phyloP scores from a whole-genome alignment of 352 stramenopile species.

The Blastocystis sp. region DNA sequence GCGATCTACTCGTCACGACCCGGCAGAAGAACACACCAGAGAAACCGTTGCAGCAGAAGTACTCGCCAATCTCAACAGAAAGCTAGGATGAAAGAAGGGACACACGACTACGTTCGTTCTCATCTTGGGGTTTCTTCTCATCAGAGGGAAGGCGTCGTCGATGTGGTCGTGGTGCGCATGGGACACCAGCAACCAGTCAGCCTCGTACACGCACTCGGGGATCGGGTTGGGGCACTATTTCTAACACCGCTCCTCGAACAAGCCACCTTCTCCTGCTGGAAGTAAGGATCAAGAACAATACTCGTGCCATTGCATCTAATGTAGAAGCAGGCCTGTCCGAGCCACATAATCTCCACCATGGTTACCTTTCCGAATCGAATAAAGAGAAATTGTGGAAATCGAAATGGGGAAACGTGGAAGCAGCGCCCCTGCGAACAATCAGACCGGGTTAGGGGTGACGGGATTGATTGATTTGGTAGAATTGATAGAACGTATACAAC shows the following conservation, averaged over 20 bases:
- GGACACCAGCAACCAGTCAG: conserved; percentile 61
- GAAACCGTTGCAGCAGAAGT: conserved; percentile 72
- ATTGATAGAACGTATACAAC: too few species aligned
- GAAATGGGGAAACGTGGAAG: conserved; percentile 17
- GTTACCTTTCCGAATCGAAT: neutral
- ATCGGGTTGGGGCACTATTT: conserved; percentile 65
- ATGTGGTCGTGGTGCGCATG: conserved; percentile 73
- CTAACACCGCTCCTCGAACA: neutral
- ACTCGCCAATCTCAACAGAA: conserved; percentile 68
- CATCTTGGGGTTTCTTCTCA: conserved; percentile 73
- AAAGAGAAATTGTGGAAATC: neutral
- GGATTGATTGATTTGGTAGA: too few species aligned
- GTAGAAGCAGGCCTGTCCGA: conserved; percentile 73
- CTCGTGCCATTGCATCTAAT: conserved; percentile 67
- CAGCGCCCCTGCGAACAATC: too few species aligned
- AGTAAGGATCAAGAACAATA: conserved; percentile 71
- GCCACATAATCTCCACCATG: conserved; percentile 74
- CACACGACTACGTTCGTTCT: conserved; percentile 39
- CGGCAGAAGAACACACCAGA: neutral
- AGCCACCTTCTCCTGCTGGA: conserved; percentile 69
- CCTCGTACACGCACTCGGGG: conserved; percentile 67
- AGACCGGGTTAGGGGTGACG: too few species aligned
- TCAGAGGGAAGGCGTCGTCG: conserved; percentile 69
- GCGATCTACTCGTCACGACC: conserved; percentile 19
- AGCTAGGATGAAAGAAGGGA: neutral